Percentiles rank a stretch among this genome's conserved stretches.
phyloP scores from a whole-genome alignment of 257 asterid species.

The Solanum dulcamara region DNA sequence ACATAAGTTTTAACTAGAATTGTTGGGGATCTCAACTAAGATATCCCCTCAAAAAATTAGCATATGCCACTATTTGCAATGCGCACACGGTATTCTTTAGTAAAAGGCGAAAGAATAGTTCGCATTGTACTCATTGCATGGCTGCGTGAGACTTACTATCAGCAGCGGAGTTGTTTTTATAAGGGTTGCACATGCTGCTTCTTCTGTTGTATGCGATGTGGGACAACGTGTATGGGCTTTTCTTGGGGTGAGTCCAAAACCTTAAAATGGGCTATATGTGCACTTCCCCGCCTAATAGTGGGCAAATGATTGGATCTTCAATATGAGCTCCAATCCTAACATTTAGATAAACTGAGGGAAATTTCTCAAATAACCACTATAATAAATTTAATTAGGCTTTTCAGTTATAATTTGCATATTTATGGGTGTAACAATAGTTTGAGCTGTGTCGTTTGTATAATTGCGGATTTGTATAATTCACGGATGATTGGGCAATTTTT shows the following conservation, averaged over 20 bases:
- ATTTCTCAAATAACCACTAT: no score
- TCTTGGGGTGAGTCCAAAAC: background rate
- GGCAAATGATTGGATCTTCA: no score
- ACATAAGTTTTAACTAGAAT: no score
- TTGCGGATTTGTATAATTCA: no score
- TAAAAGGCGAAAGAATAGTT: background rate
- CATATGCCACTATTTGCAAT: background rate
- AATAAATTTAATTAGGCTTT: no score
- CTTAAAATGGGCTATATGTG: background rate
- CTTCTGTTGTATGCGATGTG: background rate
- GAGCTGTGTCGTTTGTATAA: no score
- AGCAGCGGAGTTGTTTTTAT: background rate
- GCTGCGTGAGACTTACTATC: accelerated
- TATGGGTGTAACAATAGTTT: no score
- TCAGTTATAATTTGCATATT: no score
- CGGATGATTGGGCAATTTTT: no score
- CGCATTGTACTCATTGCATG: background rate
- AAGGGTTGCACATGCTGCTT: background rate
- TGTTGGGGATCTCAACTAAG: background rate
- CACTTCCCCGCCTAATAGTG: no score
- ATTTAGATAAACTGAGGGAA: no score
- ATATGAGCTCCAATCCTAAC: no score
- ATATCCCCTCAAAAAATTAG: background rate
- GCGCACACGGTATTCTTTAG: background rate
- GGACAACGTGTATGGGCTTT: background rate